Base-by-base conservation (phyloP, 176 grass and related monocot genomes). In the Typha latifolia region DNA sequence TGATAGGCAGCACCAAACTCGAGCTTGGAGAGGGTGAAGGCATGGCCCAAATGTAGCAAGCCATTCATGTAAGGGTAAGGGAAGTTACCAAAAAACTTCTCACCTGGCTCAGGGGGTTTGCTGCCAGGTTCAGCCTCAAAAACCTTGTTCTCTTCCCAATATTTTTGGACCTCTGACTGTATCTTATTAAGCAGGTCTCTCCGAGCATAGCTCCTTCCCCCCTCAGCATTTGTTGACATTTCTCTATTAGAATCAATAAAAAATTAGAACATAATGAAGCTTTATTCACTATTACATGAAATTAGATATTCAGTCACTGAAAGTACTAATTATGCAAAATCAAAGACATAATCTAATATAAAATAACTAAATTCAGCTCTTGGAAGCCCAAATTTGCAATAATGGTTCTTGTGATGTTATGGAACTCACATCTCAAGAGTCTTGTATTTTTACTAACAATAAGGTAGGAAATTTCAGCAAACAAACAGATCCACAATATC, bases 31-130 rank as follows among this genome's bases (percentile, higher is more conserved):
- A 92, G 3, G 4, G 84, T 64, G 71, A 92, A 92, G 23, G 74
- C 89, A 74, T 92, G 84, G 31, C 89, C 89, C 65, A 87, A 43
- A 69, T 92, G 89, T 8, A 92, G 64, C 37, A 87, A 57, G 11
- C 89, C 89, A 53, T 88, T 93, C 89, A 92, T 92, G 84, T 92
- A 92, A 14, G 84, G 89, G 72, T 87, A 92, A 1, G 89, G 75
- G 14, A 92, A 92, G 51, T 82, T 92, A 4, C 89, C 89, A 71
- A 92, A 92, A 76, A 92, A 92, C 16, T 92, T 92, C 66, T 87
- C 79, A 11, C 84, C 75, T 18, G 57, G 63, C 4, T 72, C 52
- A 1, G 81, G 64, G 51, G 68, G 51, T 12, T 50, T 51, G 55
- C 26, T 66, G 34, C 85, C 82, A 13, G 89, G 69, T 47, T 93